A percentile compares a stretch with the other conserved stretches of the same genome.
Conservation (phyloP, 75 land plant genomes). For the Larix kaempferi region DNA sequence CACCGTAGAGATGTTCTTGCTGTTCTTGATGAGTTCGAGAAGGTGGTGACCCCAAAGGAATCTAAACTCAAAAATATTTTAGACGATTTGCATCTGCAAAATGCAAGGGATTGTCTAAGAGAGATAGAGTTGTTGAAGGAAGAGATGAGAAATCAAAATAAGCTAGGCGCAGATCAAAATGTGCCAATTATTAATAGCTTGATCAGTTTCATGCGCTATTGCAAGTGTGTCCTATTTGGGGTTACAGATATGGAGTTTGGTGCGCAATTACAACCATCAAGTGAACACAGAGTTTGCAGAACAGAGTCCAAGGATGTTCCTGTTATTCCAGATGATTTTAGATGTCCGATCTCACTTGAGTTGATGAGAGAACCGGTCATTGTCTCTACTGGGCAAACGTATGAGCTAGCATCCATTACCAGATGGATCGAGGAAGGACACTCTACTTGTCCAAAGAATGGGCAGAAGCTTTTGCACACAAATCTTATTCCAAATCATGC, state of each 20-base stretch:
- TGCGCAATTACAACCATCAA: neutral
- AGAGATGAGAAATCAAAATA: constrained; percentile 20
- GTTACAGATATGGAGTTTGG: neutral
- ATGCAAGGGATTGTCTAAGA: constrained; percentile 54
- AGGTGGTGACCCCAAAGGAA: constrained; percentile 35
- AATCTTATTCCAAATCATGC: constrained; percentile 64
- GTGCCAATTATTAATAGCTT: constrained; percentile 25
- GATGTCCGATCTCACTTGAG: constrained; percentile 73
- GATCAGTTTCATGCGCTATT: constrained; percentile 55
- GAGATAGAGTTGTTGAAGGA: constrained; percentile 59
- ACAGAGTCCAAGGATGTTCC: neutral
- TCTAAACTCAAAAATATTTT: constrained; percentile 34
- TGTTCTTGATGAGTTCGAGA: constrained; percentile 42
- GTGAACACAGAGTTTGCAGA: neutral
- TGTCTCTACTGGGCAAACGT: constrained; percentile 72
- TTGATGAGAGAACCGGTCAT: constrained; percentile 81
- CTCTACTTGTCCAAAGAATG: constrained; percentile 66
- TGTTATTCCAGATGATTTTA: constrained; percentile 57
- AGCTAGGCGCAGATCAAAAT: no score
- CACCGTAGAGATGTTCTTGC: constrained; percentile 26
- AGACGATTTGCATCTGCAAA: constrained; percentile 33
- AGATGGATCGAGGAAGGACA: constrained; percentile 73
- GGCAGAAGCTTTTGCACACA: constrained; percentile 52
- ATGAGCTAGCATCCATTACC: constrained; percentile 57
- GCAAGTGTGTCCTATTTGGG: constrained; percentile 52